Evolutionary conservation across 306 rosid genomes (phyloP), one percentile per base, ranked within the genome.

Genomic region (Medicago ruthenica): DNA sequence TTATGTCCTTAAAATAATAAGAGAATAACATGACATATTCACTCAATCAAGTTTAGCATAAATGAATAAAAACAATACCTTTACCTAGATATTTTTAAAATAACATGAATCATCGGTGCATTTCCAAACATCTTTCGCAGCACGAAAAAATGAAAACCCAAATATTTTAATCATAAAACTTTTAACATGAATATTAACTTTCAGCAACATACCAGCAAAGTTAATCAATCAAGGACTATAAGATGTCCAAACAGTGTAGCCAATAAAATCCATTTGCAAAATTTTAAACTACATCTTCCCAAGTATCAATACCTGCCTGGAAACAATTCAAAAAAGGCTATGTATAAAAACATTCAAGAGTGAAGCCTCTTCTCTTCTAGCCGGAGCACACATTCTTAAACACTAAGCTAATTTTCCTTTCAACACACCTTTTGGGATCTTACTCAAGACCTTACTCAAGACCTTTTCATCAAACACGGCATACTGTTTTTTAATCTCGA

Each of bases 391-490:
- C 73, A 67, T 80, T 60, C 75, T 63, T 65, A 17, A 57, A 18
- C 85, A 85, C 78, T 81, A 88, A 53, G 86, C 86, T 42, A 85
- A 37, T 85, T 88, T 91, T 79, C 82, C 89, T 55, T 88, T 88
- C 86, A 87, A 81, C 13, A 71, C 70, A 22, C 88, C 88, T 48
- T 21, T 83, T 3, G 86, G 90, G 75, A 90, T 78, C 90, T 87
- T 91, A 54, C 88, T 90, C 79, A 86, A 75, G 7, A 91, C 94
- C 85, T 91, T 94, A 42, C 91, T 90, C 78, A 86, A 75, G 8
- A 94, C 94, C 85, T 91, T 94, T 15, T 67, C 89, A 73, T 91
- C 96, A 78, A 94, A 85, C 74, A 90, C 87, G 15, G 76, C 83
- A 48, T 91, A 94, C 74, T 86, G 96, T 85, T 82, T 94, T 70